Evolutionary conservation across 768 basidiomycete genomes (phyloP), one percentile per base, ranked within the genome.

Genomic region (Mrakia blollopis): DNA sequence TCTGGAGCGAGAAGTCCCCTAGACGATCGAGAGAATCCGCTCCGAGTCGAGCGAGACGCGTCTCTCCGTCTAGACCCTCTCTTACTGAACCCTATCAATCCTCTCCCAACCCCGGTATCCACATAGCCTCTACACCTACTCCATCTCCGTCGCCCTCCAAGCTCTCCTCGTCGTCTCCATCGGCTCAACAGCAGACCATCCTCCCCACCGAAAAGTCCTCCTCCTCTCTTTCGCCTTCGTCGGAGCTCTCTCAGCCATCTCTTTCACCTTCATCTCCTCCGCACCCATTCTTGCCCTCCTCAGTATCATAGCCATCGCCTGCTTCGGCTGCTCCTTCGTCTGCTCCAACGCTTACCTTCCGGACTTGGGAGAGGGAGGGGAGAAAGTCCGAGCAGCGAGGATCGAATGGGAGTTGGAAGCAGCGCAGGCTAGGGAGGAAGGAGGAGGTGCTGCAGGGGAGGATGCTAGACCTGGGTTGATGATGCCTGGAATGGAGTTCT

Each of bases 81-180:
- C 25, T 23, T 9, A 6, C 73, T 11, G 70, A 44, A 44, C 44
- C 10, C 11, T 44, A 11, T 44, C 44, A 11, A 14, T 11, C 44
- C 44, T 4, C 11, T 44, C 14, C n/a, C 44, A 44, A 6, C 44
- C 44, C 44, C 14, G n/a, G n/a, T n/a, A n/a, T 44, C 44, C 2
- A 2, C 44, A 41, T 80, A 95, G 94, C 80, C 86, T 99, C 50
- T 94, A 96, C 81, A 88, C 91, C 41, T 92, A 93, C 83, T 97
- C 95, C 0, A 85, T 89, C 21, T 93, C 92, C 0, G 95, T 98
- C 0, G 91, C 91, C 0, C 83, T 96, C 0, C 95, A 98, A 82
- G 95, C 94, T 0, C 81, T 98, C n/a, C 92, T 91, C 0, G 94
- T 99, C 54, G 94, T 99, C 74, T 94, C 95, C 8, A 92, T 97